These are phyloP conservation scores for Fusarium austroafricanum DNA, from an alignment of 2,329 filamentous ascomycete genomes.

Conservation along the genomic window DNA sequence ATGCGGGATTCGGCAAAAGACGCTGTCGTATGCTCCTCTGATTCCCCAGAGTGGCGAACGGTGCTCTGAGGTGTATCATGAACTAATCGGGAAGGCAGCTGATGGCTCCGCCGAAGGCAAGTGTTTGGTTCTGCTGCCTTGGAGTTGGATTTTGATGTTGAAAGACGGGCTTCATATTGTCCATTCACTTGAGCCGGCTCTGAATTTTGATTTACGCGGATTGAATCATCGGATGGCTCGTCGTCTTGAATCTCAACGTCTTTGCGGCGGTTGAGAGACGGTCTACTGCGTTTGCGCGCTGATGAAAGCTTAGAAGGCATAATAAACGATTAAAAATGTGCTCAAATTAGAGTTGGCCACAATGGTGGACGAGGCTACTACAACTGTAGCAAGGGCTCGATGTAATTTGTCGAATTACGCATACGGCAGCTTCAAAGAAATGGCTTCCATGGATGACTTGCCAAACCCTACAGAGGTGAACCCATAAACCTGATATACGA, in stretches of 20 bases:
- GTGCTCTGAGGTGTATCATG: not conserved
- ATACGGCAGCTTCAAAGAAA: too few species aligned
- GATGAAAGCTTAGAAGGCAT: not conserved
- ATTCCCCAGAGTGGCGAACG: not conserved
- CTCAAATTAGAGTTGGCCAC: too few species aligned
- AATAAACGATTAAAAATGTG: not conserved
- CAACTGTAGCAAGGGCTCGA: too few species aligned
- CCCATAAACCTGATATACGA: not conserved
- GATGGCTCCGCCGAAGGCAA: not conserved
- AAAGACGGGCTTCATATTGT: not conserved
- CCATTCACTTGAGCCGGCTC: too few species aligned
- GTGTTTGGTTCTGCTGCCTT: not conserved
- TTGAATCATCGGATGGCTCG: too few species aligned
- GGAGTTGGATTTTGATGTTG: not conserved
- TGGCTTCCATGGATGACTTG: too few species aligned
- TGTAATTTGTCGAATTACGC: too few species aligned
- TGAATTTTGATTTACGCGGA: too few species aligned
- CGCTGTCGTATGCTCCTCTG: not conserved
- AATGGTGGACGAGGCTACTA: too few species aligned
- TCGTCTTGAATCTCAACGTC: too few species aligned
- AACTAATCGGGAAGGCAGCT: not conserved
- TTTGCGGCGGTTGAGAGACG: too few species aligned
- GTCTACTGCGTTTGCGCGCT: not conserved
- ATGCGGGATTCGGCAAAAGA: not conserved
- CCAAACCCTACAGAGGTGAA: not conserved